Evolutionary conservation across 208 protist genomes (phyloP).

Genomic region (Sergeia podlipaevii): DNA sequence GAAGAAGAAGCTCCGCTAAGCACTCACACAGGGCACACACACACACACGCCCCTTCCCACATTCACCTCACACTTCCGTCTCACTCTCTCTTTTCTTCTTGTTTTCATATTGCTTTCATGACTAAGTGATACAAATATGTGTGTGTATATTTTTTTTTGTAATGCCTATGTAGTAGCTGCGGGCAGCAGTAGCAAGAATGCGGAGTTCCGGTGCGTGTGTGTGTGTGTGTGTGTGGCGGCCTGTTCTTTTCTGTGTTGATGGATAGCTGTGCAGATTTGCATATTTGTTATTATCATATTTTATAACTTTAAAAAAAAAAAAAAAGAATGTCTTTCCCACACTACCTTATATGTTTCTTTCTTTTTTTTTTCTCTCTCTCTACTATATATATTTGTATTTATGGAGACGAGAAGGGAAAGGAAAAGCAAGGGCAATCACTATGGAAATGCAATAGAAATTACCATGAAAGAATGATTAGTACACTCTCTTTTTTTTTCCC

Average conservation of each 20-base stretch:
- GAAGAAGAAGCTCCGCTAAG: conserved; percentile 99
- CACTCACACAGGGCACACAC: neutral
- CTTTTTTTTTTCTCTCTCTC: conserved; percentile 10
- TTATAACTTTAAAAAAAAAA: too few relatives aligned
- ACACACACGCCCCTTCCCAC: conserved; percentile 2
- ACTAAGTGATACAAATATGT: neutral
- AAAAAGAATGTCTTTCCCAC: too few relatives aligned
- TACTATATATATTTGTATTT: conserved; percentile 3
- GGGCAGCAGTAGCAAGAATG: too few relatives aligned
- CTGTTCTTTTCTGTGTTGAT: neutral
- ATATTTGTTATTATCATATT: conserved; percentile 17
- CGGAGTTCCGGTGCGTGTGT: too few relatives aligned
- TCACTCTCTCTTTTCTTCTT: conserved; percentile 10
- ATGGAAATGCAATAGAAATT: too few relatives aligned
- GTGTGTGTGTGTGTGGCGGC: conserved; percentile 5
- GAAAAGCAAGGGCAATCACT: too few relatives aligned
- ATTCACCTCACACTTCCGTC: neutral
- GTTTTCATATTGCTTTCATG: conserved; percentile 3
- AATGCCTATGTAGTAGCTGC: too few relatives aligned
- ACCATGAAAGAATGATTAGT: too few relatives aligned
- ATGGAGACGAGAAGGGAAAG: neutral
- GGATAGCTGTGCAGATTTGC: neutral
- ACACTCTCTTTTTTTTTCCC: conserved; percentile 14
- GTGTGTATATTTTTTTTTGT: too few relatives aligned
- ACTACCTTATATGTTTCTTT: conserved; percentile 17